Conservation (phyloP, 495 filamentous ascomycete genomes). For the Parmelia sp. region DNA sequence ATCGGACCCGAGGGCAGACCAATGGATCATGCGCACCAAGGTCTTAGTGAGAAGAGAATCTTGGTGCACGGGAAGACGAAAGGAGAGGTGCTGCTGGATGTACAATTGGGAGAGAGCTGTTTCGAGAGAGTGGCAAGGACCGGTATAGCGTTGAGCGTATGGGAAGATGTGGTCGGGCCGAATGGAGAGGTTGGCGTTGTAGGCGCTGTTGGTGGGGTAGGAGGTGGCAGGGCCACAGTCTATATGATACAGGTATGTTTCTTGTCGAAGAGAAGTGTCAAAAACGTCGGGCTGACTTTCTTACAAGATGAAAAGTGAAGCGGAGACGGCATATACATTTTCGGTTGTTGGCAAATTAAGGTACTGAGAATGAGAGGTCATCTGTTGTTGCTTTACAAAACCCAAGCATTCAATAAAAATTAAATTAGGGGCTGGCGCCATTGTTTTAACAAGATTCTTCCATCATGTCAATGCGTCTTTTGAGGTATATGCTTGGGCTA, state of each 20-base stretch:
- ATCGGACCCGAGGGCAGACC: slow-evolving; percentile 16
- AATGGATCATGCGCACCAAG: slow-evolving; percentile 15
- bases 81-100: slow-evolving; percentile 67
- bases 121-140: slow-evolving; percentile 78
- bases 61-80: slow-evolving; percentile 64
- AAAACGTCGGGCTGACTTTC: slow-evolving; percentile 4
- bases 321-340: slow-evolving; percentile 55
- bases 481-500: not conserved
- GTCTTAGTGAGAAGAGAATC: slow-evolving; percentile 68
- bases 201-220: slow-evolving; percentile 63
- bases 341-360: slow-evolving; percentile 54
- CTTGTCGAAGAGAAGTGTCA: not conserved
- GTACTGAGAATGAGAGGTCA: slow-evolving; percentile 42
- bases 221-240: slow-evolving; percentile 59
- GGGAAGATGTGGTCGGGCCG: slow-evolving; percentile 69
- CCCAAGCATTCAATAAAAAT: not conserved
- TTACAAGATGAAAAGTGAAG: slow-evolving; percentile 52
- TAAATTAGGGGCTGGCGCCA: not conserved
- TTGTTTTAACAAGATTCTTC: not conserved
- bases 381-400: not conserved
- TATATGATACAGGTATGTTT: slow-evolving; percentile 68
- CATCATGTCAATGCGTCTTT: not conserved
- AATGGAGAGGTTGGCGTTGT: slow-evolving; percentile 61
- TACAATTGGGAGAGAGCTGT: slow-evolving; percentile 70
- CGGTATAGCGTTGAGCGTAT: slow-evolving; percentile 81